Conservation (phyloP, 2,329 filamentous ascomycete species). For the Cladosporium sp. region DNA sequence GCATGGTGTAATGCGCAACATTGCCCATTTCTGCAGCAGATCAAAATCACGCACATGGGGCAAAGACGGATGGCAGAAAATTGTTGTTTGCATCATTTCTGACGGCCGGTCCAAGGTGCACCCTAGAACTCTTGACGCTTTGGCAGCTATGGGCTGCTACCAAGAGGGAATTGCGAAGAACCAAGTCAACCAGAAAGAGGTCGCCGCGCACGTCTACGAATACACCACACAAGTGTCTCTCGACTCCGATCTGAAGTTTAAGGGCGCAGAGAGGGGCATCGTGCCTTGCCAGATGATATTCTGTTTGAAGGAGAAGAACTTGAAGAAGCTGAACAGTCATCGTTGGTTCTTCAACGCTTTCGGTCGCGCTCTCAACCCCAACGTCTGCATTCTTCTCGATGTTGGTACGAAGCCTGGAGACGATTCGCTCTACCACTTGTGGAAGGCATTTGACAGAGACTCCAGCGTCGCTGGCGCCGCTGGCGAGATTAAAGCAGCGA, state of each 20-base stretch:
- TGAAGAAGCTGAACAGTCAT: slow-evolving; percentile 96
- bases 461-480: slow-evolving; percentile 96
- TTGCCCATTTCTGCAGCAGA: slow-evolving; percentile 90
- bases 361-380: slow-evolving; percentile 84
- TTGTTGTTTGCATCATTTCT: slow-evolving; percentile 93
- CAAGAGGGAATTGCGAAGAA: slow-evolving; percentile 99
- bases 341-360: slow-evolving; percentile 99
- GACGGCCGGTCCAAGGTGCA: slow-evolving; percentile 93
- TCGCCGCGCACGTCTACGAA: slow-evolving; percentile 96
- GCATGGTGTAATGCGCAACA: slow-evolving; percentile 98
- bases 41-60: slow-evolving; percentile 94
- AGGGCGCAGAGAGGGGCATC: slow-evolving; percentile 97
- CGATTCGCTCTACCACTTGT: slow-evolving; percentile 92
- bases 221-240: slow-evolving; percentile 98
- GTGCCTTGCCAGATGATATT: slow-evolving; percentile 98
- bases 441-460: slow-evolving; percentile 98
- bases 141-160: slow-evolving; percentile 96
- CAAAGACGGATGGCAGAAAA: slow-evolving; percentile 97
- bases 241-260: slow-evolving; percentile 94
- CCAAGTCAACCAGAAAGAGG: slow-evolving; percentile 89
- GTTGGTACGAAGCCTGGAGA: slow-evolving; percentile 88
- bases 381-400: slow-evolving; percentile 93
- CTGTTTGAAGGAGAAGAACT: slow-evolving; percentile 95
- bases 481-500: slow-evolving; percentile 96
- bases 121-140: slow-evolving; percentile 82